Evolutionary conservation across 768 basidiomycete species (phyloP).

Genomic region (Boletus reticuloceps): DNA sequence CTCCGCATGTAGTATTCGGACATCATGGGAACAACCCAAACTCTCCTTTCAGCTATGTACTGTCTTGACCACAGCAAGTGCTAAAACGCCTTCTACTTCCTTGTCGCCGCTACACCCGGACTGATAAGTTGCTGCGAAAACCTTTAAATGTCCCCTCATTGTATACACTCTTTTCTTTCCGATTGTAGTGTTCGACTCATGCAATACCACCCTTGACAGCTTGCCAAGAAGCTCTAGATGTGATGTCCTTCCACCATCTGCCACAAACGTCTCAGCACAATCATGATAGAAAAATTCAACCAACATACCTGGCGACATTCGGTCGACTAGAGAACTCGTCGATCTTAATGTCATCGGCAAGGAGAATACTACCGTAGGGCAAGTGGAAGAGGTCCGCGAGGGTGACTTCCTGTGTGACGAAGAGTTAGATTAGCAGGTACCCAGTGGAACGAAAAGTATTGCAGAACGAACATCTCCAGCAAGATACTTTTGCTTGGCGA

Average conservation of each 20-base stretch:
- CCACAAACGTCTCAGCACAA: not conserved
- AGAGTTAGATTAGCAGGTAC: not conserved
- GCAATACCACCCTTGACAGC: constrained; percentile 37
- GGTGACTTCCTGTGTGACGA: constrained; percentile 10
- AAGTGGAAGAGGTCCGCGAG: constrained; percentile 23
- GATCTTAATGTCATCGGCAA: not conserved
- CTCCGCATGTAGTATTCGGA: too few species aligned
- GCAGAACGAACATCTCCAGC: constrained; percentile 31
- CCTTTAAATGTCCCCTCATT: too few species aligned
- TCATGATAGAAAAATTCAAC: not conserved
- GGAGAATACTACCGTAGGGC: constrained; percentile 13
- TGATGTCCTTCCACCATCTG: constrained; percentile 52
- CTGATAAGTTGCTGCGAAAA: too few species aligned
- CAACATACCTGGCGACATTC: constrained; percentile 18
- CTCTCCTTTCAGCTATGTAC: too few species aligned
- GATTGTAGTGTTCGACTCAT: not conserved
- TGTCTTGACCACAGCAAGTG: too few species aligned
- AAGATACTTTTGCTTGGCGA: constrained; percentile 34
- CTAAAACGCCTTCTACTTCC: too few species aligned
- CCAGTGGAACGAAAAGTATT: not conserved
- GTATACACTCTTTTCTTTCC: too few species aligned
- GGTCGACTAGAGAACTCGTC: constrained; percentile 17
- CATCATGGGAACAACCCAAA: too few species aligned
- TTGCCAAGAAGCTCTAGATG: constrained; percentile 43
- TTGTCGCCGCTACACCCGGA: too few species aligned